Evolutionary conservation across 2,329 filamentous ascomycete genomes (phyloP).

Genomic region (Leptographium galeiforme): DNA sequence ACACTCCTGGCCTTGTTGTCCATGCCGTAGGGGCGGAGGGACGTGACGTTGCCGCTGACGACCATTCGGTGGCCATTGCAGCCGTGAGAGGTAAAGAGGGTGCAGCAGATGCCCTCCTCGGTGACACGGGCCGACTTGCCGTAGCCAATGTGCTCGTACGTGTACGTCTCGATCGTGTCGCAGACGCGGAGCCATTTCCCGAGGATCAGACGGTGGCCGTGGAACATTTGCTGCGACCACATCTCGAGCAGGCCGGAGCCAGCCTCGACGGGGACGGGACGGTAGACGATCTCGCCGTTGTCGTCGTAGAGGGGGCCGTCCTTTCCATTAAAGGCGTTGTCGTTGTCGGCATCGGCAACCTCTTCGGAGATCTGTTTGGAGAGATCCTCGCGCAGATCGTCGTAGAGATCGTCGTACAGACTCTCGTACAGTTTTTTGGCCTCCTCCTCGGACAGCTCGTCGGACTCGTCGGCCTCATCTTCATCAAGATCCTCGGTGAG

Average conservation of each 20-base stretch:
- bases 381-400: no score
- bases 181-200: not conserved
- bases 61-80: slow-evolving; percentile 3
- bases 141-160: not conserved
- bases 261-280: not conserved
- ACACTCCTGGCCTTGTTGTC: slow-evolving; percentile 3
- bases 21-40: slow-evolving; percentile 5
- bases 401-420: no score
- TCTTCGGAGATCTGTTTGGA: not conserved
- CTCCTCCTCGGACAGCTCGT: no score
- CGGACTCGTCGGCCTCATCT: no score
- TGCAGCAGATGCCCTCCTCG: slow-evolving; percentile 1
- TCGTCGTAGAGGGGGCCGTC: not conserved
- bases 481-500: no score
- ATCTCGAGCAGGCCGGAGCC: not conserved
- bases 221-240: slow-evolving; percentile 1
- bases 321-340: not conserved
- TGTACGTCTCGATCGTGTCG: slow-evolving; percentile 1
- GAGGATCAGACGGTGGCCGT: not conserved
- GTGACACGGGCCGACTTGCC: slow-evolving; percentile 3
- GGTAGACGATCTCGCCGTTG: not conserved
- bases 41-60: not conserved
- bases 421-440: no score
- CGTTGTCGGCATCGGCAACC: no score
- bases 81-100: not conserved